phyloP scores from a whole-genome alignment of 2,329 filamentous ascomycete genomes.

The Pseudogymnoascus sp. region DNA sequence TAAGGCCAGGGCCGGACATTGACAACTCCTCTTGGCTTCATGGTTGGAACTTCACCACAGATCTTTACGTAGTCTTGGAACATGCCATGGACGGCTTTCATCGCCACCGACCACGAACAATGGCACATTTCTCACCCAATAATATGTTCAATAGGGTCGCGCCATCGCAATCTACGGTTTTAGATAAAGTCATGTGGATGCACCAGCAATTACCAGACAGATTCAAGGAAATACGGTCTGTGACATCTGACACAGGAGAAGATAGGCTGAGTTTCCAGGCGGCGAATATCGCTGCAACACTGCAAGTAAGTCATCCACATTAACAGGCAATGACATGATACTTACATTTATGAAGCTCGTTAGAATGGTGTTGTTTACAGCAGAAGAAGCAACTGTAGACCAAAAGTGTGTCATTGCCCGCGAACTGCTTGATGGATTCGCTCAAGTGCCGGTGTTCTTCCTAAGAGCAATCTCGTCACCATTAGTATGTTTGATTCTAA shows the following conservation, averaged over 20 bases:
- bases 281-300: conserved; percentile 41
- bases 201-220: conserved; percentile 14
- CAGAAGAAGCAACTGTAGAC: conserved; percentile 31
- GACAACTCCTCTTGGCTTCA: conserved; percentile 37
- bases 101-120: conserved; percentile 9
- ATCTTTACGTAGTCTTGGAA: conserved; percentile 48
- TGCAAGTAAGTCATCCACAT: conserved; percentile 10
- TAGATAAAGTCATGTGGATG: conserved; percentile 17
- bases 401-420: conserved; percentile 38
- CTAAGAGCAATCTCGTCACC: conserved; percentile 40
- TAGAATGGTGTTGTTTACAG: conserved; percentile 37
- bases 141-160: conserved; percentile 10
- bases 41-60: conserved; percentile 50
- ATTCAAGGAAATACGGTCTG: conserved; percentile 16
- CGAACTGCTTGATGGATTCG: conserved; percentile 36
- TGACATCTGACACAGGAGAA: conserved; percentile 25
- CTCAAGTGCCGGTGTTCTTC: conserved; percentile 36
- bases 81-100: conserved; percentile 31
- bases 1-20: conserved; percentile 14
- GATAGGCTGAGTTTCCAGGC: conserved; percentile 41
- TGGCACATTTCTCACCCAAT: conserved; percentile 8
- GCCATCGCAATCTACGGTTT: conserved; percentile 12
- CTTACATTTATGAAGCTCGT: conserved; percentile 32
- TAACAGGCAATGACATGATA: neutral
- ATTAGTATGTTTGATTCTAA: conserved; percentile 19